These are phyloP conservation scores for Venturia asperata DNA, from an alignment of 2,329 filamentous ascomycete genomes.

Conservation along the genomic window DNA sequence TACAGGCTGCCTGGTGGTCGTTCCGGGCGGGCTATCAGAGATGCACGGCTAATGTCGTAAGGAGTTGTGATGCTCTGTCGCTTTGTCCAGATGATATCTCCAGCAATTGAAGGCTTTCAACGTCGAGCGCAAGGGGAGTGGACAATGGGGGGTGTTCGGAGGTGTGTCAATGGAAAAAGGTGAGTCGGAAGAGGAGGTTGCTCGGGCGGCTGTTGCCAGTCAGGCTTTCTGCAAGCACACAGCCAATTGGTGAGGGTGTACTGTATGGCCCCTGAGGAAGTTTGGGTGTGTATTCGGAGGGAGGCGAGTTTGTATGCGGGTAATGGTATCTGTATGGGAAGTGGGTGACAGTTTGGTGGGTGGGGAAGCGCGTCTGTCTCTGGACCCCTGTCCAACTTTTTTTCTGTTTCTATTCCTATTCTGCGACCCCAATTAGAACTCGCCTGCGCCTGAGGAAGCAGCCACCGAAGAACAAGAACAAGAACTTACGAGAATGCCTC, in stretches of 20 bases:
- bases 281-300: background rate
- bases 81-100: background rate
- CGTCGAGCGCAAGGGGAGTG: background rate
- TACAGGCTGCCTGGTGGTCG: background rate
- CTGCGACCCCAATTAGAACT: background rate
- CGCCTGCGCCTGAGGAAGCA: background rate
- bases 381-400: conserved; percentile 7
- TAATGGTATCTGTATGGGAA: background rate
- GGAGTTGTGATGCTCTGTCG: background rate
- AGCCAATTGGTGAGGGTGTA: background rate
- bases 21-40: background rate
- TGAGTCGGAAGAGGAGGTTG: background rate
- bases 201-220: background rate
- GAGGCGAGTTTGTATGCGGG: background rate
- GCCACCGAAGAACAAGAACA: background rate
- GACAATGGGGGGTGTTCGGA: background rate
- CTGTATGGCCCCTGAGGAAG: background rate
- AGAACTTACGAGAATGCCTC: background rate
- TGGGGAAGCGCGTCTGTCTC: background rate
- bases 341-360: background rate
- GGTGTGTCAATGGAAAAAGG: background rate
- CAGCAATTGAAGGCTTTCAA: background rate
- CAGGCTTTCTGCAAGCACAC: background rate
- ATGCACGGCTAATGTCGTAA: background rate
- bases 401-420: background rate